Evolutionary conservation across 1,139 yeast genomes (phyloP).

Genomic region (Yamadazyma trypodendri): DNA sequence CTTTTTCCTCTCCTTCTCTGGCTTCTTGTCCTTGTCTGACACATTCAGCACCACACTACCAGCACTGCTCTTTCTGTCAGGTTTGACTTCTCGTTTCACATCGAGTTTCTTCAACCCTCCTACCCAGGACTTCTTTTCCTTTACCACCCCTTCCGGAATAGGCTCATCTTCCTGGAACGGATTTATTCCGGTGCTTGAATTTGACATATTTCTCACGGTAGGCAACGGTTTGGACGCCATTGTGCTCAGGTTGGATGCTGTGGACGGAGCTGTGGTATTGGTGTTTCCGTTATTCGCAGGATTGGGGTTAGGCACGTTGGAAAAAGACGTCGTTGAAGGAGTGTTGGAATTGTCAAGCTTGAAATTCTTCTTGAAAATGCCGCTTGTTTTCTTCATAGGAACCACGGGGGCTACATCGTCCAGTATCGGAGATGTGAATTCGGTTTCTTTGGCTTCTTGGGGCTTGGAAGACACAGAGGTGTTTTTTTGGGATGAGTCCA

Average conservation of each 20-base stretch:
- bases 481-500: conserved; percentile 11
- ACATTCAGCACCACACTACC: conserved; percentile 13
- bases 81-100: conserved; percentile 20
- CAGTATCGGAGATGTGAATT: too few relatives aligned
- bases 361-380: conserved; percentile 32
- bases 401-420: too few relatives aligned
- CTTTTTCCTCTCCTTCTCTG: conserved; percentile 25
- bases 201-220: background rate
- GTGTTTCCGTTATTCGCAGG: background rate
- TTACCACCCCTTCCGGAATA: conserved; percentile 12
- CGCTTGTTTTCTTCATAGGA: conserved; percentile 10
- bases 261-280: conserved; percentile 2
- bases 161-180: conserved; percentile 1
- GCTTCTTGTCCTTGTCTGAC: conserved; percentile 7
- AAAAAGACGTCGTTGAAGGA: conserved; percentile 8
- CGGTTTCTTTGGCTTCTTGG: conserved; percentile 4
- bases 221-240: background rate
- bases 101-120: conserved; percentile 41
- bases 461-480: conserved; percentile 10
- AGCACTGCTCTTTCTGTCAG: conserved; percentile 18
- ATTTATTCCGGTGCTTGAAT: conserved; percentile 3
- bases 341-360: conserved; percentile 21
- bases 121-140: conserved; percentile 45
- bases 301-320: conserved; percentile 1
- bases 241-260: conserved; percentile 1